A percentile compares a stretch with the other conserved stretches of the same genome.
These are phyloP conservation scores for Sphaerulina musiva DNA, from an alignment of 2,329 filamentous ascomycete genomes.

Conservation along the genomic window DNA sequence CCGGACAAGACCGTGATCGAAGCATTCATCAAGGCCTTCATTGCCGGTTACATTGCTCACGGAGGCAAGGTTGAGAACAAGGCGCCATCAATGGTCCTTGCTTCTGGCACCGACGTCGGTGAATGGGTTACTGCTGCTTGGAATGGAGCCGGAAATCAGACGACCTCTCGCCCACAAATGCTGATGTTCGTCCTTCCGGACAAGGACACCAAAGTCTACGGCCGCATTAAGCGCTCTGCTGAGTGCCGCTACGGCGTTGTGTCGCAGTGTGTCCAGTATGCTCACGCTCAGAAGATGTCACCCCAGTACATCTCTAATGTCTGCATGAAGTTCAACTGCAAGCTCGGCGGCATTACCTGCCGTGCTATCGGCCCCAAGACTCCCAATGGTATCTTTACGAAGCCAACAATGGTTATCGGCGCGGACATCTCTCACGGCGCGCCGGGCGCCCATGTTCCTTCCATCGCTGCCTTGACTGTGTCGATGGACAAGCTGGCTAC, in stretches of 20 bases:
- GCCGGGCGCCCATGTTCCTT: constrained; percentile 59
- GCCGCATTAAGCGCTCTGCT: constrained; percentile 79
- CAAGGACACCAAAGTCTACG: constrained; percentile 66
- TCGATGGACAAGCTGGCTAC: constrained; percentile 65
- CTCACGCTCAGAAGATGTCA: constrained; percentile 62
- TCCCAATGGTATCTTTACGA: constrained; percentile 32
- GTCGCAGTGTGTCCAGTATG: constrained; percentile 71
- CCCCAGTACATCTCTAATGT: constrained; percentile 90
- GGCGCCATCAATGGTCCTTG: constrained; percentile 41
- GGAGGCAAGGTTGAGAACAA: constrained; percentile 51
- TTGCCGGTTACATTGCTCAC: constrained; percentile 54
- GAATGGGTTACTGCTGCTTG: constrained; percentile 41
- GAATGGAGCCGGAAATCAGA: constrained; percentile 49
- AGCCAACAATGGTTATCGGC: constrained; percentile 75
- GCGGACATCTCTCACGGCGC: constrained; percentile 83
- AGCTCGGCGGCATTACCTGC: constrained; percentile 77
- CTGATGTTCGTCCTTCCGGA: constrained; percentile 70
- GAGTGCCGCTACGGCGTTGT: constrained; percentile 80
- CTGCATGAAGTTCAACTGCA: constrained; percentile 93
- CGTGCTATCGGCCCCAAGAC: constrained; percentile 39
- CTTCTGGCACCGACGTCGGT: constrained; percentile 26
- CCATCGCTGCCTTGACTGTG: constrained; percentile 80
- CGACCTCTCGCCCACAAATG: constrained; percentile 60
- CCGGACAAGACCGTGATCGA: constrained; percentile 42
- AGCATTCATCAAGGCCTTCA: constrained; percentile 55